These are phyloP conservation scores for Boletus barrowsii DNA, from an alignment of 768 basidiomycete species.

Conservation along the genomic window DNA sequence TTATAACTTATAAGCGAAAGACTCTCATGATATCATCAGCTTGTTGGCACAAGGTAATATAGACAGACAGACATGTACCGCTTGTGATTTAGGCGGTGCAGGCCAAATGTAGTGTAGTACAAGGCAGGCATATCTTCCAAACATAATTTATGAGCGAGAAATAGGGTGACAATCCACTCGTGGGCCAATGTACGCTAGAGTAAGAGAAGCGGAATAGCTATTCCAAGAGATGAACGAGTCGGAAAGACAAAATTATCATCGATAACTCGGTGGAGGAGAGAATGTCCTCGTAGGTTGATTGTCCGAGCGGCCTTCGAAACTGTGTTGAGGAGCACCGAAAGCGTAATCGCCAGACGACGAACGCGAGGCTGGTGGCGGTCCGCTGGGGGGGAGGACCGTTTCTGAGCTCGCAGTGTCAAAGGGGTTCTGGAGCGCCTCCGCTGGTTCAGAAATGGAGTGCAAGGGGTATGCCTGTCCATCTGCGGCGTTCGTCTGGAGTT, in stretches of 20 bases:
- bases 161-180: constrained; percentile 4
- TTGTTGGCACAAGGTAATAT: neutral
- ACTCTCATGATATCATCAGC: constrained; percentile 5
- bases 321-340: constrained; percentile 24
- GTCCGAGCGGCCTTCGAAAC: constrained; percentile 16
- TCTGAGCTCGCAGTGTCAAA: constrained; percentile 23
- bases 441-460: constrained; percentile 15
- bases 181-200: constrained; percentile 1
- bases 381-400: constrained; percentile 14
- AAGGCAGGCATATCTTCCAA: constrained; percentile 6
- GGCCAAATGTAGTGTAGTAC: constrained; percentile 17
- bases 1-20: neutral
- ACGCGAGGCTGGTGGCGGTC: constrained; percentile 3
- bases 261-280: constrained; percentile 23
- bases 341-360: constrained; percentile 20
- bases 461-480: constrained; percentile 26
- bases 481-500: constrained; percentile 24
- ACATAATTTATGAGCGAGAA: constrained; percentile 24
- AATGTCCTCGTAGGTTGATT: neutral
- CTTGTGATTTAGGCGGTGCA: constrained; percentile 2
- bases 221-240: neutral
- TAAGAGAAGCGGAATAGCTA: neutral
- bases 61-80: neutral
- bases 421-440: constrained; percentile 23
- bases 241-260: neutral